Percentiles rank a stretch among this genome's conserved stretches.
These are phyloP conservation scores for Cucurbita moschata DNA, from an alignment of 306 rosid species.

Conservation along the genomic window DNA sequence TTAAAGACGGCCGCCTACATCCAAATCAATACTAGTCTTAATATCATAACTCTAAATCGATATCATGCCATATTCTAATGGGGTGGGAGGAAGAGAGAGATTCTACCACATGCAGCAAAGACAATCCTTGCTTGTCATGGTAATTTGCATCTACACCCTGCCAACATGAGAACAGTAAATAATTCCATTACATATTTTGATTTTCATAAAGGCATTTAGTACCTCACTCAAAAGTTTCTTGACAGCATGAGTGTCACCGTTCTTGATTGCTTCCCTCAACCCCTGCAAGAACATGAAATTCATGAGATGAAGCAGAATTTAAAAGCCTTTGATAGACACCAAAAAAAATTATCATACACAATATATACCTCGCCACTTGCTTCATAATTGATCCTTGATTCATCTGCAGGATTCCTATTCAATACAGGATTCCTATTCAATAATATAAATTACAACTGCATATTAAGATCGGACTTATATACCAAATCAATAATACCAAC, in stretches of 20 bases:
- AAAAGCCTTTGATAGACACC: slow-evolving; percentile 1
- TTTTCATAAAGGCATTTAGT: neutral
- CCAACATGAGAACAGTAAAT: slow-evolving; percentile 21
- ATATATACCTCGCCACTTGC: slow-evolving; percentile 71
- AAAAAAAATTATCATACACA: neutral
- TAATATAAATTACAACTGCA: neutral
- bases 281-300: slow-evolving; percentile 41
- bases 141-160: slow-evolving; percentile 97
- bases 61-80: neutral
- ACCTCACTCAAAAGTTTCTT: slow-evolving; percentile 85
- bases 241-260: slow-evolving; percentile 64
- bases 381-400: slow-evolving; percentile 44
- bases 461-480: neutral
- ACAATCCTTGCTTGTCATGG: slow-evolving; percentile 80
- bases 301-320: neutral
- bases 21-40: slow-evolving; percentile 13
- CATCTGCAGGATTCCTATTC: slow-evolving; percentile 19
- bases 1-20: slow-evolving; percentile 88
- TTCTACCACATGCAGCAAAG: slow-evolving; percentile 74
- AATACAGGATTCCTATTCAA: slow-evolving; percentile 20
- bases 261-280: slow-evolving; percentile 90
- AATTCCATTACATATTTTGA: slow-evolving; percentile 6
- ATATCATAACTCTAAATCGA: neutral
- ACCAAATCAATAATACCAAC: neutral
- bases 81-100: slow-evolving; percentile 9